A percentile compares a stretch with the other conserved stretches of the same genome.
Evolutionary conservation across 495 filamentous ascomycete species (phyloP).

Genomic region (Talaromyces nanjingensis): DNA sequence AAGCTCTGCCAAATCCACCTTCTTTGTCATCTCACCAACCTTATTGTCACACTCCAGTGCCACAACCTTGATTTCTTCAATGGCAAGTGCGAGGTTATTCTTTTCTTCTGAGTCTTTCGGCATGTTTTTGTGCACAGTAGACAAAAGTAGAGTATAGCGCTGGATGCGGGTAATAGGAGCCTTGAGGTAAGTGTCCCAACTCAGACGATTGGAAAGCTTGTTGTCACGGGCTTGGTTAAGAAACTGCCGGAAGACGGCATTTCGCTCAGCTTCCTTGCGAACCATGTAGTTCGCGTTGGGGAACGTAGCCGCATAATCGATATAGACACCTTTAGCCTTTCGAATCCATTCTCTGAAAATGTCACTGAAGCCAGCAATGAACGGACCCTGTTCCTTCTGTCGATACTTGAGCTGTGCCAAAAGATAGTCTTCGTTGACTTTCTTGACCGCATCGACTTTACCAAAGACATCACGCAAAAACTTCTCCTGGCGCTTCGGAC

Average conservation of each 20-base stretch:
- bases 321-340: constrained; percentile 81
- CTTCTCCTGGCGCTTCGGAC: constrained; percentile 60
- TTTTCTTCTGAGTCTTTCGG: constrained; percentile 82
- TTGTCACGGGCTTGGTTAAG: constrained; percentile 71
- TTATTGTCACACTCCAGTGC: constrained; percentile 88
- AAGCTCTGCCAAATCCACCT: constrained; percentile 86
- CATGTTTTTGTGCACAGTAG: constrained; percentile 81
- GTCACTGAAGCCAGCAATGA: constrained; percentile 89
- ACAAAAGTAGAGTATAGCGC: constrained; percentile 77
- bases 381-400: constrained; percentile 94
- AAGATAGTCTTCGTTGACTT: constrained; percentile 90
- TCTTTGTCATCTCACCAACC: constrained; percentile 90
- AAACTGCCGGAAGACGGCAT: constrained; percentile 81
- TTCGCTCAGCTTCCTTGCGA: constrained; percentile 75
- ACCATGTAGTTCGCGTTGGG: constrained; percentile 78
- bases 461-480: constrained; percentile 87
- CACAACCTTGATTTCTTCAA: constrained; percentile 91
- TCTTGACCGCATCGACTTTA: constrained; percentile 79
- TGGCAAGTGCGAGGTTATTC: constrained; percentile 71
- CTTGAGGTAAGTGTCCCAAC: constrained; percentile 93
- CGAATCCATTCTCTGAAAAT: constrained; percentile 99
- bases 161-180: constrained; percentile 89
- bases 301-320: constrained; percentile 86
- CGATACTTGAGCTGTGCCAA: constrained; percentile 94
- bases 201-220: constrained; percentile 74